Base-by-base conservation (phyloP, 192 early-diverging fungal species). In the Mortierella hygrophila region DNA sequence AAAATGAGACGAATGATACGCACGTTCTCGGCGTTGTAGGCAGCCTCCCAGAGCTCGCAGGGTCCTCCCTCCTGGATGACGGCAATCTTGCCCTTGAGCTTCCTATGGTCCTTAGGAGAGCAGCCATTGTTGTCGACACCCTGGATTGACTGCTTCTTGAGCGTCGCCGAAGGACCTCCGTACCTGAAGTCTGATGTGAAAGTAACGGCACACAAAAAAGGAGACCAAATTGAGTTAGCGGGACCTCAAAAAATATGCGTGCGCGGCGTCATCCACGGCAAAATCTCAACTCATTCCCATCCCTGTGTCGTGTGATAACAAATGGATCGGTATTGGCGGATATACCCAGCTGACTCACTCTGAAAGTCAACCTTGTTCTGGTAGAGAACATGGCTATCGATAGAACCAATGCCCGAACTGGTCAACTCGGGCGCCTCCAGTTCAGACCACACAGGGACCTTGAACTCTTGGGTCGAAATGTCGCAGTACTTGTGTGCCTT, bases 31-130 rank as follows among this genome's bases (percentile, higher is more conserved):
- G 93, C 86, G 40, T 83, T 70, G 65, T 90, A 92, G 10, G 94
- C 94, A 18, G 90, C 76, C 8, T 91, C 89, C 88, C 92, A 95
- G 40, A 93, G 26, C 6, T 88, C 77, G 78, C 93, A 95, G 15
- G 80, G 76, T 0, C 69, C 68, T 37, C 83, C 81, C 20, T 79
- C 85, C 68, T 88, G 82, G 40, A 93, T 91, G 54, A 95, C 73
- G 0, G 89, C 94, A 46, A 95, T 82, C 26, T 88, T 89, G 21
- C 83, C 92, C 18, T 70, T 68, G 15, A 93, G 90, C n/a, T 88
- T 74, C 60, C 76, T 84, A 26, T 74, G 77, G n/a, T 88, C 81
- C 16, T 88, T 82, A 16, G 82, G 76, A 35, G 74, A 38, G 70
- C 93, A 93, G 4, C 90, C 91, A 71, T 87, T 65, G n/a, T 89